Evolutionary conservation across 768 basidiomycete genomes (phyloP).

Genomic region (Trametes punicea): DNA sequence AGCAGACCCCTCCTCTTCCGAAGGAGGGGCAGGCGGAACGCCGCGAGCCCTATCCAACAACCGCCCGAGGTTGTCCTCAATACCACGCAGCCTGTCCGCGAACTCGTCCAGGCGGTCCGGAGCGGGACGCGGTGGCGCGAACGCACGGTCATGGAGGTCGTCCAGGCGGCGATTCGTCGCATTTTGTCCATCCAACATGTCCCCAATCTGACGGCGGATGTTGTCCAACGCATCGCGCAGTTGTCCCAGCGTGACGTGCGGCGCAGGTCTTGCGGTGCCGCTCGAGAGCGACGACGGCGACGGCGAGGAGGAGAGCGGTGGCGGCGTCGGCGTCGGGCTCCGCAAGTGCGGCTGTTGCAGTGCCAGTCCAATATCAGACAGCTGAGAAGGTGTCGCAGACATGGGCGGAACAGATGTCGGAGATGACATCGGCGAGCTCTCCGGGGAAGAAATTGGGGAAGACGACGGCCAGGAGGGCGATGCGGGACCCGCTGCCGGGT

Average conservation of each 20-base stretch:
- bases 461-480: conserved; percentile 37
- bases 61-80: conserved; percentile 27
- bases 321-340: conserved; percentile 19
- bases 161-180: conserved; percentile 60
- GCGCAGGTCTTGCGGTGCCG: conserved; percentile 36
- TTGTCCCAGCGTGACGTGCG: conserved; percentile 37
- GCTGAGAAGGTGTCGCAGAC: conserved; percentile 8
- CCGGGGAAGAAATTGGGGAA: conserved; percentile 26
- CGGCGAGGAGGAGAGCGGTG: conserved; percentile 33
- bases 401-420: conserved; percentile 11
- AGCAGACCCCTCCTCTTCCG: conserved; percentile 28
- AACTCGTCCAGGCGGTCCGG: conserved; percentile 26
- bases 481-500: conserved; percentile 26
- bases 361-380: conserved; percentile 10
- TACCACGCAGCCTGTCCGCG: conserved; percentile 25
- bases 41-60: conserved; percentile 21
- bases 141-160: conserved; percentile 30
- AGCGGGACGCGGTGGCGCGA: neutral
- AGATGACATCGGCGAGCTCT: conserved; percentile 22
- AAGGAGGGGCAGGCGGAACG: conserved; percentile 10
- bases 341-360: conserved; percentile 20
- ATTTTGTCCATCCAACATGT: conserved; percentile 60
- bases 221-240: conserved; percentile 53
- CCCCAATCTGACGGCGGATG: conserved; percentile 56
- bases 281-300: conserved; percentile 34